Percentiles rank a stretch among this genome's conserved stretches.
Conservation (phyloP, 2,329 filamentous ascomycete genomes). For the Acrocalymma vagum region DNA sequence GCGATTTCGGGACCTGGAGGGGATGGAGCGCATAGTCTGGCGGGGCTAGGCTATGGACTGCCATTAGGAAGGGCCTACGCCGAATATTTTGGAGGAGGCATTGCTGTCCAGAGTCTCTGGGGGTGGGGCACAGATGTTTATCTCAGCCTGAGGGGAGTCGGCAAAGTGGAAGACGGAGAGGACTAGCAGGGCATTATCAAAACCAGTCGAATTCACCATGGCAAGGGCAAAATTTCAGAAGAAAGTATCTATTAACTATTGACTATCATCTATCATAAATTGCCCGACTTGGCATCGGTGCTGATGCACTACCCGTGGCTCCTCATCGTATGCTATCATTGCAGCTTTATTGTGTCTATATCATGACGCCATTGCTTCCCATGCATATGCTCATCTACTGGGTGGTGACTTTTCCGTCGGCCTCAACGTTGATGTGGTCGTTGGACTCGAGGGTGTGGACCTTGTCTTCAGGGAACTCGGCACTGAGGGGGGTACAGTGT, state of each 20-base stretch:
- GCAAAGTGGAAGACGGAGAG: conserved; percentile 46
- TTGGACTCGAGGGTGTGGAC: conserved; percentile 72
- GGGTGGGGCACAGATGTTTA: conserved; percentile 86
- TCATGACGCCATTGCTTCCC: background rate
- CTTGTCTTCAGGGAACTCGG: conserved; percentile 73
- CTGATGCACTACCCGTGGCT: background rate
- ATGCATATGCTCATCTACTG: conserved; percentile 63
- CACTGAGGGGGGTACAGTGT: conserved; percentile 65
- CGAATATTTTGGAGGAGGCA: conserved; percentile 96
- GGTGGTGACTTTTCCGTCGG: conserved; percentile 73
- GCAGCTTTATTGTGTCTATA: background rate
- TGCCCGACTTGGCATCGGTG: background rate
- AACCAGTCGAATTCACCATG: too few species aligned
- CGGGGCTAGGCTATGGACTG: conserved; percentile 90
- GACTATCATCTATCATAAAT: too few species aligned
- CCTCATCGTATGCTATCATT: background rate
- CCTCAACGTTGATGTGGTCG: conserved; percentile 82
- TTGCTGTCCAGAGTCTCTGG: conserved; percentile 92
- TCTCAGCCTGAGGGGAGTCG: conserved; percentile 68
- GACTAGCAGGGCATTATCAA: too few species aligned
- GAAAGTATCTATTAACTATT: too few species aligned
- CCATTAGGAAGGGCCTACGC: conserved; percentile 92
- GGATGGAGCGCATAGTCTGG: conserved; percentile 80
- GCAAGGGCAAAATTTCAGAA: conserved; percentile 1
- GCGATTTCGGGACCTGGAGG: conserved; percentile 76